Evolutionary conservation across 2,329 filamentous ascomycete species (phyloP).

Genomic region (Parascedosporium putredinis): DNA sequence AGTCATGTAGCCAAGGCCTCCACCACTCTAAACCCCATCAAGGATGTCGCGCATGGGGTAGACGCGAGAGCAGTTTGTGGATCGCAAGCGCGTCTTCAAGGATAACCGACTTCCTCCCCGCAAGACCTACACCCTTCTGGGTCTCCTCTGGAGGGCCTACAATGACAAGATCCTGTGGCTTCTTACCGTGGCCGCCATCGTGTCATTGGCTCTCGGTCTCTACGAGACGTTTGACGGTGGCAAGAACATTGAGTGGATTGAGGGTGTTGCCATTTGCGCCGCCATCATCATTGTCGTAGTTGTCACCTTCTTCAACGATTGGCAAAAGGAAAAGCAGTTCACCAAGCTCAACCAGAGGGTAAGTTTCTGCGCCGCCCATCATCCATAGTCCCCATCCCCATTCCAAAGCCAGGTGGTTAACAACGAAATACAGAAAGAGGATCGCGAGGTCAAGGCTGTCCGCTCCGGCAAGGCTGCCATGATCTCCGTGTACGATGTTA

Average conservation of each 20-base stretch:
- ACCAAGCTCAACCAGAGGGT: slow-evolving; percentile 45
- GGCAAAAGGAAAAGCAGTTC: slow-evolving; percentile 57
- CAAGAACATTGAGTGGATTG: slow-evolving; percentile 28
- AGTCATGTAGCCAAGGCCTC: neutral
- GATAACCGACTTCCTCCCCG: slow-evolving; percentile 50
- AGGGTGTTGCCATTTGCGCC: slow-evolving; percentile 12
- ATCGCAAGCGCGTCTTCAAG: slow-evolving; percentile 48
- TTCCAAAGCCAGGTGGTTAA: too few relatives aligned
- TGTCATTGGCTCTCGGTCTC: slow-evolving; percentile 59
- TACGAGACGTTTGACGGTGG: slow-evolving; percentile 47
- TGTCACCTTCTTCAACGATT: slow-evolving; percentile 55
- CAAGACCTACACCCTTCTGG: slow-evolving; percentile 46
- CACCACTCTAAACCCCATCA: neutral
- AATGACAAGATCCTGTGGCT: slow-evolving; percentile 66
- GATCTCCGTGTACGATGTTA: slow-evolving; percentile 56
- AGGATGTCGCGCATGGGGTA: neutral
- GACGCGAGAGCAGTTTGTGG: slow-evolving; percentile 22
- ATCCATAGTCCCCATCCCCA: neutral
- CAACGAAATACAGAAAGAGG: slow-evolving; percentile 41
- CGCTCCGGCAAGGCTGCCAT: slow-evolving; percentile 54
- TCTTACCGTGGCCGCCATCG: slow-evolving; percentile 54
- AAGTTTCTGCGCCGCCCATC: neutral
- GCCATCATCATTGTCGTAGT: slow-evolving; percentile 28
- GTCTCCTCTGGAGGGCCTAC: slow-evolving; percentile 57
- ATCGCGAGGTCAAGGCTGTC: slow-evolving; percentile 54